Percentiles rank a stretch among this genome's conserved stretches.
phyloP scores from a whole-genome alignment of 352 stramenopile species.

The Pythium sukuiense region DNA sequence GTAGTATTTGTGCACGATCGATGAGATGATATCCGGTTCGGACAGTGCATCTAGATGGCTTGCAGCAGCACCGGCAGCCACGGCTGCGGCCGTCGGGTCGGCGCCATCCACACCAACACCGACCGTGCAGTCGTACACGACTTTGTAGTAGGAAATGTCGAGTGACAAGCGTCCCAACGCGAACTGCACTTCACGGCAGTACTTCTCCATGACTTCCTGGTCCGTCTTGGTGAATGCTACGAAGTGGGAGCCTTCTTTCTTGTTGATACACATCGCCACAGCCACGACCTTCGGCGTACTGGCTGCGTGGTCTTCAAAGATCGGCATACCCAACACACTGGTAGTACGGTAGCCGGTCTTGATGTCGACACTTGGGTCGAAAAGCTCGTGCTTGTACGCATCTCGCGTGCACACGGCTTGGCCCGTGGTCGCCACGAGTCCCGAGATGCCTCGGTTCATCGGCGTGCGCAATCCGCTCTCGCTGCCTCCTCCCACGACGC shows the following conservation, averaged over 20 bases:
- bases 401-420: conserved; percentile 57
- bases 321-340: conserved; percentile 69
- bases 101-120: not conserved
- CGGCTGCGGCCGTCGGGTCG: not conserved
- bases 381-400: conserved; percentile 73
- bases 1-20: conserved; percentile 42
- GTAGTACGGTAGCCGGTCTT: conserved; percentile 79
- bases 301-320: conserved; percentile 66
- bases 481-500: conserved; percentile 36
- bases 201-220: conserved; percentile 58
- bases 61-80: not conserved
- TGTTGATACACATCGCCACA: conserved; percentile 91
- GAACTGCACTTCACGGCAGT: conserved; percentile 66
- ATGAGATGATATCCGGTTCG: conserved; percentile 36
- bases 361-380: conserved; percentile 63
- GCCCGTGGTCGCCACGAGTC: conserved; percentile 64
- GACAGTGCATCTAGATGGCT: conserved; percentile 19
- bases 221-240: conserved; percentile 66
- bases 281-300: conserved; percentile 57
- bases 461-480: conserved; percentile 50
- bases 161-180: conserved; percentile 62
- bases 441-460: conserved; percentile 69
- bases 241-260: conserved; percentile 71
- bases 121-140: conserved; percentile 34
- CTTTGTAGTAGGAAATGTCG: conserved; percentile 82